Conservation (phyloP, 306 rosid genomes). For the Lathyrus oleraceus region DNA sequence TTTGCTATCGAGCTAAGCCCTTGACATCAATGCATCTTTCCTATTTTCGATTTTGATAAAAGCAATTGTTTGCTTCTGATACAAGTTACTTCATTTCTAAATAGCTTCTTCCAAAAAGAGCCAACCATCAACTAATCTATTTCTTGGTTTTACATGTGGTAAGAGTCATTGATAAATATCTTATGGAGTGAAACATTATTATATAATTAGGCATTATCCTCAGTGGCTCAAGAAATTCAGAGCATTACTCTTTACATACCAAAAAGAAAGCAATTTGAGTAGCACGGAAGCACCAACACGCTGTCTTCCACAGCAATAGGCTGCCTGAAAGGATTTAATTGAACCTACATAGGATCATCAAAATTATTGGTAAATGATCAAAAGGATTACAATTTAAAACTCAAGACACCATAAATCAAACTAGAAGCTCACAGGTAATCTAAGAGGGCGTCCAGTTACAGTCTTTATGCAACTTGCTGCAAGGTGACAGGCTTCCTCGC, state of each 20-base stretch:
- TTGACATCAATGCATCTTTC: too few species aligned
- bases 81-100: neutral
- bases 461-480: constrained; percentile 71
- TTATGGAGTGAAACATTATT: neutral
- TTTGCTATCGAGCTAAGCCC: too few species aligned
- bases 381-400: neutral
- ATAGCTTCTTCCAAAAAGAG: neutral
- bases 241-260: constrained; percentile 54
- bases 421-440: constrained; percentile 57
- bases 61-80: constrained; percentile 2
- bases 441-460: constrained; percentile 50
- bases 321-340: constrained; percentile 89
- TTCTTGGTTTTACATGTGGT: constrained; percentile 6
- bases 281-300: constrained; percentile 81
- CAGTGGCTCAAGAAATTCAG: neutral
- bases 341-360: constrained; percentile 60
- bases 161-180: constrained; percentile 6
- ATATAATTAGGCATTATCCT: neutral
- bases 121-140: neutral
- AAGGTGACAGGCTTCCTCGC: constrained; percentile 96
- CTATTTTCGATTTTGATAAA: neutral
- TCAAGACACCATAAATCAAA: neutral
- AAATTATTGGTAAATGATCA: neutral
- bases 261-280: constrained; percentile 80
- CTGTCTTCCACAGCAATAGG: constrained; percentile 73